These are phyloP conservation scores for Monosporascus ibericus DNA, from an alignment of 2,329 filamentous ascomycete species.

Conservation along the genomic window DNA sequence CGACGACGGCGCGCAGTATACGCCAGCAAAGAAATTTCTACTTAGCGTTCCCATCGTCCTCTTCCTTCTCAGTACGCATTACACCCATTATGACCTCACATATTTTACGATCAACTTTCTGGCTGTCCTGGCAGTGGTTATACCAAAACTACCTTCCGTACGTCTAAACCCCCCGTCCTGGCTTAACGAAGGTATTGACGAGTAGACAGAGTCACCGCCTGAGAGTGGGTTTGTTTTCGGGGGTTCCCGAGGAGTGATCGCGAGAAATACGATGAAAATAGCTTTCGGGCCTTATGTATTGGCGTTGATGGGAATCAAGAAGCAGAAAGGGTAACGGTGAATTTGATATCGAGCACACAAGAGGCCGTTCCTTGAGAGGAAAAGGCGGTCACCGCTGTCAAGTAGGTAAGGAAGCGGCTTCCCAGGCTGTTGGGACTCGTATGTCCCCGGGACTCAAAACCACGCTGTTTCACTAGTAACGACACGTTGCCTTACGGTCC, in stretches of 20 bases:
- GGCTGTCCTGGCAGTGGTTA: slow-evolving; percentile 85
- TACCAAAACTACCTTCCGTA: slow-evolving; percentile 94
- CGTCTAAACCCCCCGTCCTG: slow-evolving; percentile 32
- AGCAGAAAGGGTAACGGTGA: not conserved
- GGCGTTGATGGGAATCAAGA: slow-evolving; percentile 8
- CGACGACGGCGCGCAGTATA: slow-evolving; percentile 98
- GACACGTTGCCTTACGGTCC: not conserved
- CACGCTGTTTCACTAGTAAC: not conserved
- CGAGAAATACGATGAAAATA: not conserved
- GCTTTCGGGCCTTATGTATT: slow-evolving; percentile 9
- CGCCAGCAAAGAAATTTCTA: slow-evolving; percentile 96
- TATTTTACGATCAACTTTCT: slow-evolving; percentile 98
- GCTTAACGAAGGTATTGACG: slow-evolving; percentile 20
- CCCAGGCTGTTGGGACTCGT: not conserved
- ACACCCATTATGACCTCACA: slow-evolving; percentile 94
- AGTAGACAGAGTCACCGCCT: slow-evolving; percentile 63
- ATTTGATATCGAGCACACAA: not conserved
- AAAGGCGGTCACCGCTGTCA: not conserved
- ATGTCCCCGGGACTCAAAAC: not conserved
- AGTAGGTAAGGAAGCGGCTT: not conserved
- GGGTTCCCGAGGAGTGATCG: slow-evolving; percentile 52
- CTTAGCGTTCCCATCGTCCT: slow-evolving; percentile 89
- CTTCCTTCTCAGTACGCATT: slow-evolving; percentile 95
- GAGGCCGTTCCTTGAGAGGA: not conserved
- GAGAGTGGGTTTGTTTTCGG: slow-evolving; percentile 69